These are phyloP conservation scores for Candida verbasci DNA, from an alignment of 805 yeast species.

Conservation along the genomic window DNA sequence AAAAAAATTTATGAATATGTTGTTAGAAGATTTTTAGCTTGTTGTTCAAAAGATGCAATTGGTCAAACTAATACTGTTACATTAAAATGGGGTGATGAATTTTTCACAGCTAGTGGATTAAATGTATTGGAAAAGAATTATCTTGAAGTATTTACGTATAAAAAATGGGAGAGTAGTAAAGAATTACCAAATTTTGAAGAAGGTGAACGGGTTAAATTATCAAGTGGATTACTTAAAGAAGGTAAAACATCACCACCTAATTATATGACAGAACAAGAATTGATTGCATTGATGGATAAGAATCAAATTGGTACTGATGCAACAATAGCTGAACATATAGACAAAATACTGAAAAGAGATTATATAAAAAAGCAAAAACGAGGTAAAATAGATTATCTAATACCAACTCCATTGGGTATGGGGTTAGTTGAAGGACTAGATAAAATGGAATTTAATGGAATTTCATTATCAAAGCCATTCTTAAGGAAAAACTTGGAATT, in stretches of 20 bases:
- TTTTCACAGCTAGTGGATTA: slow-evolving; percentile 69
- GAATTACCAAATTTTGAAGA: slow-evolving; percentile 59
- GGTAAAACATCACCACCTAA: slow-evolving; percentile 82
- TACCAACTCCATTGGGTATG: slow-evolving; percentile 82
- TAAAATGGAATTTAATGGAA: slow-evolving; percentile 60
- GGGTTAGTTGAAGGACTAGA: slow-evolving; percentile 88
- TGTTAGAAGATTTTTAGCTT: slow-evolving; percentile 80
- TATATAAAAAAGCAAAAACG: slow-evolving; percentile 51
- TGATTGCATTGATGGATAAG: slow-evolving; percentile 90
- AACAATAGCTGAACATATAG: slow-evolving; percentile 96
- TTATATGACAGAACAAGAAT: slow-evolving; percentile 85
- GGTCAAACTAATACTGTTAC: slow-evolving; percentile 64
- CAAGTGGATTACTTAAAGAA: slow-evolving; percentile 54
- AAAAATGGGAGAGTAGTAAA: slow-evolving; percentile 68
- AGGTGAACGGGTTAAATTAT: slow-evolving; percentile 55
- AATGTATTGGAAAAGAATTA: slow-evolving; percentile 71
- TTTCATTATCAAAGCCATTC: slow-evolving; percentile 76
- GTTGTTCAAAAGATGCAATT: slow-evolving; percentile 86
- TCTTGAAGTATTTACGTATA: slow-evolving; percentile 74
- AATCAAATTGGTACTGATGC: slow-evolving; percentile 99
- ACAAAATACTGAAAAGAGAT: slow-evolving; percentile 63
- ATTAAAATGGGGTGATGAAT: slow-evolving; percentile 75
- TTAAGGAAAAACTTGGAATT: slow-evolving; percentile 72
- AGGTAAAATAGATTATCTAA: slow-evolving; percentile 41
- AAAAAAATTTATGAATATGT: slow-evolving; percentile 81